These are phyloP conservation scores for Trichoderma gracile DNA, from an alignment of 2,329 filamentous ascomycete species.

Conservation along the genomic window DNA sequence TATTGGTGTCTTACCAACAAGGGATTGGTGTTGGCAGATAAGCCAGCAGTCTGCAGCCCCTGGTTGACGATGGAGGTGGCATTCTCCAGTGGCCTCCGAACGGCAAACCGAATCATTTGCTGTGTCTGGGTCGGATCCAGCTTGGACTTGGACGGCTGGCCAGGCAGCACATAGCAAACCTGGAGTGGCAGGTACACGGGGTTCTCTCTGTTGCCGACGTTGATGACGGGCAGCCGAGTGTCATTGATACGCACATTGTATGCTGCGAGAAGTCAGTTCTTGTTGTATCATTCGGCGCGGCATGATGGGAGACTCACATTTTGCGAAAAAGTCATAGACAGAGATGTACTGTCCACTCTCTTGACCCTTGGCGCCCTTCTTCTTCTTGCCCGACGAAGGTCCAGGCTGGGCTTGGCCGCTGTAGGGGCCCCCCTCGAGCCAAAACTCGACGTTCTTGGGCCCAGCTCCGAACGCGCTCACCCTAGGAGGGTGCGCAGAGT, in stretches of 20 bases:
- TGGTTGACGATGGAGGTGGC: constrained; percentile 54
- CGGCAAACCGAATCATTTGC: constrained; percentile 62
- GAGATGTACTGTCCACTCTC: constrained; percentile 46
- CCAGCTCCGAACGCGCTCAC: constrained; percentile 44
- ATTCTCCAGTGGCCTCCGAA: constrained; percentile 56
- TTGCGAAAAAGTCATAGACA: constrained; percentile 53
- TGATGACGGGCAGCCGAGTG: constrained; percentile 53
- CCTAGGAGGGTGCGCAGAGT: constrained; percentile 32
- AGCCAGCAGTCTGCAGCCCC: constrained; percentile 52
- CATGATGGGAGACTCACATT: constrained; percentile 38
- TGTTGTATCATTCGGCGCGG: neutral
- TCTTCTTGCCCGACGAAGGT: constrained; percentile 24
- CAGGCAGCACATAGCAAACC: constrained; percentile 56
- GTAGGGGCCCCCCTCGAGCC: constrained; percentile 36
- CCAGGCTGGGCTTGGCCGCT: constrained; percentile 23
- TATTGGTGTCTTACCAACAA: constrained; percentile 39
- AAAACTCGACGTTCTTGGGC: constrained; percentile 57
- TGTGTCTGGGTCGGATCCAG: constrained; percentile 55
- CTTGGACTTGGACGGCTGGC: constrained; percentile 54
- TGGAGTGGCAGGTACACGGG: constrained; percentile 61
- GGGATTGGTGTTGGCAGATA: constrained; percentile 41
- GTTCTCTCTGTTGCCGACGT: constrained; percentile 55
- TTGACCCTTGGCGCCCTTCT: constrained; percentile 27
- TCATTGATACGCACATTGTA: constrained; percentile 41
- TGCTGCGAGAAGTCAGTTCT: constrained; percentile 30